Conservation (phyloP, 2,329 filamentous ascomycete species). For the Ascomycota sp. region DNA sequence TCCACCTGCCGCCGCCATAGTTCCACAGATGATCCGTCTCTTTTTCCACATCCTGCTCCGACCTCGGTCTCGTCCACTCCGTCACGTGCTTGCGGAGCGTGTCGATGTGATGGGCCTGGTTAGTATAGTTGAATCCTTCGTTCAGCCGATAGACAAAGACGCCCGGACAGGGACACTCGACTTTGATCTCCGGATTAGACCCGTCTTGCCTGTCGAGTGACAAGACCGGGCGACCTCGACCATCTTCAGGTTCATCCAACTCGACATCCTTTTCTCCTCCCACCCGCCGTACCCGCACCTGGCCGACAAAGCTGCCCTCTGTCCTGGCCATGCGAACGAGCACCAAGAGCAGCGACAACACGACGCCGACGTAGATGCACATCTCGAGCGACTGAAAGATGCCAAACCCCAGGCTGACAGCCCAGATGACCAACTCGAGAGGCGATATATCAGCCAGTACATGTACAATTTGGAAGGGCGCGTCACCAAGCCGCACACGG, state of each 20-base stretch:
- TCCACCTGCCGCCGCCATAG: slow-evolving; percentile 22
- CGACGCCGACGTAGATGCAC: slow-evolving; percentile 27
- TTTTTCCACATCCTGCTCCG: slow-evolving; percentile 15
- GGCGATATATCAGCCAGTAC: slow-evolving; percentile 62
- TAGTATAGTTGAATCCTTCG: slow-evolving; percentile 31
- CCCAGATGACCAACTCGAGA: slow-evolving; percentile 54
- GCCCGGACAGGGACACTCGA: slow-evolving; percentile 24
- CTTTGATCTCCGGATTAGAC: slow-evolving; percentile 21
- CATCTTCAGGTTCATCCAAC: background rate
- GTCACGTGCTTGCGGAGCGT: slow-evolving; percentile 18
- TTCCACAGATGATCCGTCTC: slow-evolving; percentile 32
- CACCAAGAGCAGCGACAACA: slow-evolving; percentile 19
- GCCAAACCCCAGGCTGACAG: slow-evolving; percentile 44
- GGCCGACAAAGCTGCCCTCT: slow-evolving; percentile 25
- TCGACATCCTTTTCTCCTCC: background rate
- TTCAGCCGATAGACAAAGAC: slow-evolving; percentile 30
- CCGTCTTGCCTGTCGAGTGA: slow-evolving; percentile 19
- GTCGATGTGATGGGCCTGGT: slow-evolving; percentile 26
- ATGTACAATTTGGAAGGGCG: slow-evolving; percentile 55
- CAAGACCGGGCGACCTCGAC: slow-evolving; percentile 17
- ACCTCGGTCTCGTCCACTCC: slow-evolving; percentile 18
- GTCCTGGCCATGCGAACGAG: slow-evolving; percentile 25
- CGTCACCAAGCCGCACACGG: slow-evolving; percentile 56
- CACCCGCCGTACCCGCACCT: slow-evolving; percentile 8
- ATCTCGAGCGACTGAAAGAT: slow-evolving; percentile 28